Evolutionary conservation across 1,284 basidiomycete species (phyloP).

Genomic region (Puccinia hordei): DNA sequence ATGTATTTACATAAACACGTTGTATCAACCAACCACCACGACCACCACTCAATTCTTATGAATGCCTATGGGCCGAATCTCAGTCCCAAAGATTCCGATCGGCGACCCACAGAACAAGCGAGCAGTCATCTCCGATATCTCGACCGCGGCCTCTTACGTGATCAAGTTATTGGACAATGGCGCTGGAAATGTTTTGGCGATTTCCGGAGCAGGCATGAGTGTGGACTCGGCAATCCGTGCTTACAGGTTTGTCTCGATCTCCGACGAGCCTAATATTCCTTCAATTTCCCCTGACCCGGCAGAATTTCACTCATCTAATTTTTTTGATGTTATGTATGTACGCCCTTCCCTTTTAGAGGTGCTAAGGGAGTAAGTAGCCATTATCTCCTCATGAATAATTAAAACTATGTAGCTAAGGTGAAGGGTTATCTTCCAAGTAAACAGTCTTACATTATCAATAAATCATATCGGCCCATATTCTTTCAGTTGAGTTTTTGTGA

Average conservation of each 20-base stretch:
- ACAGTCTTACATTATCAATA: constrained; percentile 53
- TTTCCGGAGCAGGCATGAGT: constrained; percentile 56
- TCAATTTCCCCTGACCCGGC: background rate
- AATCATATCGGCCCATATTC: constrained; percentile 58
- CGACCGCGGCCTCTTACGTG: constrained; percentile 6
- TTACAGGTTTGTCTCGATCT: constrained; percentile 53
- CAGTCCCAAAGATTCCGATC: constrained; percentile 26
- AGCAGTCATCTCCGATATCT: constrained; percentile 9
- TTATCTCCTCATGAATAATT: background rate
- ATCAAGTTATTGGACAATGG: constrained; percentile 15
- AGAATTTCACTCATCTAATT: too few species aligned
- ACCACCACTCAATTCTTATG: background rate
- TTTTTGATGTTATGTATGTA: too few species aligned
- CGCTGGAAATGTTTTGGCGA: constrained; percentile 12
- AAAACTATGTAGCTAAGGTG: constrained; percentile 3
- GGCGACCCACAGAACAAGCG: background rate
- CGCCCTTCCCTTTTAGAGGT: constrained; percentile 8
- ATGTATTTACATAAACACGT: too few species aligned
- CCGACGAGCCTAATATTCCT: background rate
- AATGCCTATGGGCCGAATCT: constrained; percentile 24
- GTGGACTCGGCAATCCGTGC: constrained; percentile 59
- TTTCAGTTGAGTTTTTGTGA: constrained; percentile 54
- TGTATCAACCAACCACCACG: too few species aligned
- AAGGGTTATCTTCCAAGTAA: constrained; percentile 12
- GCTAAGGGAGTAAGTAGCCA: constrained; percentile 11